These are phyloP conservation scores for Ascoidea asiatica DNA, from an alignment of 805 yeast genomes.

Conservation along the genomic window DNA sequence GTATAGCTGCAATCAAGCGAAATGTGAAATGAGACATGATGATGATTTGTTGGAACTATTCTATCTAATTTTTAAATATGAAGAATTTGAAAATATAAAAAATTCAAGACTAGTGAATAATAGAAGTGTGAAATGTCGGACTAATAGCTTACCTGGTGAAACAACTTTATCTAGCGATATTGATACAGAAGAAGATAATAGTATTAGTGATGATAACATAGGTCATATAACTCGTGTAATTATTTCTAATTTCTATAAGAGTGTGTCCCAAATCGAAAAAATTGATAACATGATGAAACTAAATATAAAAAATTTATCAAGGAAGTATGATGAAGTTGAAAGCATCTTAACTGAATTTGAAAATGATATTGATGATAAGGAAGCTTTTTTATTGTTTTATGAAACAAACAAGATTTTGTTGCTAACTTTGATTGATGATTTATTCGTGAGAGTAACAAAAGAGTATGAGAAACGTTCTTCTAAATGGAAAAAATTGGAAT, in stretches of 20 bases:
- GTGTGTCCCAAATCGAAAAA: no score
- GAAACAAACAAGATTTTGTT: slow-evolving; percentile 5
- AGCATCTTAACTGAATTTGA: no score
- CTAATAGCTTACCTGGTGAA: background rate
- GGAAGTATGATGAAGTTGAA: no score
- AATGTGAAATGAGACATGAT: slow-evolving; percentile 8
- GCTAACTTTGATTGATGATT: slow-evolving; percentile 4
- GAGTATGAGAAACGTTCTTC: slow-evolving; percentile 6
- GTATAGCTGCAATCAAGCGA: slow-evolving; percentile 23
- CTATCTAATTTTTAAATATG: slow-evolving; percentile 4
- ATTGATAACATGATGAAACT: no score
- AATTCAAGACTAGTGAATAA: background rate
- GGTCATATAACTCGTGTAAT: background rate
- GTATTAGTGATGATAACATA: background rate
- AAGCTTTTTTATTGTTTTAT: background rate
- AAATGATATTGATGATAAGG: background rate
- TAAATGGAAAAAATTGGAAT: slow-evolving; percentile 14
- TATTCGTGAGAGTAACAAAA: slow-evolving; percentile 8
- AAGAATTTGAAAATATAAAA: background rate
- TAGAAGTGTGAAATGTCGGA: no score
- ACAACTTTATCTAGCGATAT: slow-evolving; percentile 2
- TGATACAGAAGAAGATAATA: background rate
- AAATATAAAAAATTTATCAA: no score
- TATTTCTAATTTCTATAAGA: no score
- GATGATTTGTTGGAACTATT: slow-evolving; percentile 8